These are phyloP conservation scores for Chlorella sorokiniana DNA, from an alignment of 139 green algal species.

Conservation along the genomic window DNA sequence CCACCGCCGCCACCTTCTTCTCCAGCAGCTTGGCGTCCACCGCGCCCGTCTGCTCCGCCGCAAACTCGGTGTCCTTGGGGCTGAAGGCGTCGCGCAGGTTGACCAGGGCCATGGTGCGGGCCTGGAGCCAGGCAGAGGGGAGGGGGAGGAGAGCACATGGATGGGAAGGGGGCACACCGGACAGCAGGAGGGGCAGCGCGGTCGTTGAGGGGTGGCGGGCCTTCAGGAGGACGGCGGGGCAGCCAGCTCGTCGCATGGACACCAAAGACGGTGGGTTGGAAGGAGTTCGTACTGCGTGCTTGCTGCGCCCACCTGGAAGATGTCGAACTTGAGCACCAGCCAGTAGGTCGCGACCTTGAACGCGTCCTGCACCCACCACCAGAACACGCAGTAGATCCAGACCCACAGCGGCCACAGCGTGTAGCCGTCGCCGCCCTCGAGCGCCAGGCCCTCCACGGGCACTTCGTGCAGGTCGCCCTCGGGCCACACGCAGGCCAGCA, in stretches of 20 bases:
- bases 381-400: conserved; percentile 88
- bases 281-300: background rate
- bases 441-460: conserved; percentile 45
- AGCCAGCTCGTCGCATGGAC: too few relatives aligned
- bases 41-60: conserved; percentile 36
- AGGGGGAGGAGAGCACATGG: background rate
- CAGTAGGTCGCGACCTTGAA: conserved; percentile 66
- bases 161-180: background rate
- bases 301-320: conserved; percentile 54
- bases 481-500: conserved; percentile 75
- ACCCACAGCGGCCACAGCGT: conserved; percentile 66
- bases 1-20: conserved; percentile 53
- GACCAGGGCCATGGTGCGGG: conserved; percentile 56
- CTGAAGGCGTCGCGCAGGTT: conserved; percentile 58
- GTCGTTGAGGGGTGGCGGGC: too few relatives aligned
- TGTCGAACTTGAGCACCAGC: conserved; percentile 64
- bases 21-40: conserved; percentile 70
- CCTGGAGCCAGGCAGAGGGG: conserved; percentile 21
- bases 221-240: too few relatives aligned
- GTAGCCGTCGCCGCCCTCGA: conserved; percentile 30
- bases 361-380: conserved; percentile 74
- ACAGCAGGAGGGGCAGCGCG: background rate
- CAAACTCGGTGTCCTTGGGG: conserved; percentile 37
- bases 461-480: conserved; percentile 44
- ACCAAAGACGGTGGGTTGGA: too few relatives aligned